Percentiles rank a stretch among this genome's conserved stretches.
phyloP scores from a whole-genome alignment of 345 rosid species.

The Lepidium sativum region DNA sequence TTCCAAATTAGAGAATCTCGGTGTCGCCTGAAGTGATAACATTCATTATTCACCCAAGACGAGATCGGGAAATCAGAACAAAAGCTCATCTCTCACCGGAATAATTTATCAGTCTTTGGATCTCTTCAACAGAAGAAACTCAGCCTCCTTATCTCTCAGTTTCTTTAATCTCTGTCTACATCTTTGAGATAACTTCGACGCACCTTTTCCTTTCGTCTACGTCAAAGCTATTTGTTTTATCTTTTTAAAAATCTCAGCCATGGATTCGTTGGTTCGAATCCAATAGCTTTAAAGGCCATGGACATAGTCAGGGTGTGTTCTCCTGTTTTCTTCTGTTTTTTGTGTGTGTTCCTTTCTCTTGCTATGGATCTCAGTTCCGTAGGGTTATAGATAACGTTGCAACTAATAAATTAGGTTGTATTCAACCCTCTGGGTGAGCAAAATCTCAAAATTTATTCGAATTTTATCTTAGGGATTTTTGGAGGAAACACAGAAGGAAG shows the following conservation, averaged over 20 bases:
- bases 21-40: slow-evolving; percentile 20
- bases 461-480: slow-evolving; percentile 46
- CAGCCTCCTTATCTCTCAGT: background rate
- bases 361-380: background rate
- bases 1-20: slow-evolving; percentile 7
- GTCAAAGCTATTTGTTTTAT: background rate
- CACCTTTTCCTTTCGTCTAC: background rate
- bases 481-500: slow-evolving; percentile 86
- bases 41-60: slow-evolving; percentile 5
- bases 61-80: background rate
- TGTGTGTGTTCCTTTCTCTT: background rate
- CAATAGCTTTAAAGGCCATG: slow-evolving; percentile 16
- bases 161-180: background rate
- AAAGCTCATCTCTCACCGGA: slow-evolving; percentile 17
- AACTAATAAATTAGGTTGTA: background rate
- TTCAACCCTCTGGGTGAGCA: background rate
- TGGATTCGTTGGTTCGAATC: slow-evolving; percentile 12
- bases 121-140: background rate
- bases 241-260: background rate
- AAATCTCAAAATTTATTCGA: slow-evolving; percentile 23
- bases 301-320: slow-evolving; percentile 27
- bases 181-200: background rate
- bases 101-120: background rate
- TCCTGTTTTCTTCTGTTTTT: background rate
- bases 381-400: background rate